Conservation (phyloP, 2,329 filamentous ascomycete genomes). For the Penicillium rolfsii region DNA sequence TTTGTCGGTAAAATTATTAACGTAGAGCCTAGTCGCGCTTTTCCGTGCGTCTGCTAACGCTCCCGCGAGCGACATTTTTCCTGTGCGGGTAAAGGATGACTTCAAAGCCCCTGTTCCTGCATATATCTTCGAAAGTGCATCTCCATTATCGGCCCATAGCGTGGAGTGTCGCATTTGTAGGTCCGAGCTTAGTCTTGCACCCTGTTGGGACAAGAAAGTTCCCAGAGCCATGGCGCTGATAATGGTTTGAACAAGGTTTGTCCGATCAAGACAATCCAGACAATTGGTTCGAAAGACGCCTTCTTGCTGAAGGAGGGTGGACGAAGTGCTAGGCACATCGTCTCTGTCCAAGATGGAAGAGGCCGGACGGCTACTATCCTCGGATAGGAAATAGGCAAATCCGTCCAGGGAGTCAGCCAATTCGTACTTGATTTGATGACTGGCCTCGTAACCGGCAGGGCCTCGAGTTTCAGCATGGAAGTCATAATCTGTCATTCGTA, state of each 20-base stretch:
- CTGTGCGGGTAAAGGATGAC: constrained; percentile 88
- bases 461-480: constrained; percentile 94
- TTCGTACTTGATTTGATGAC: constrained; percentile 77
- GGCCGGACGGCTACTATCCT: constrained; percentile 64
- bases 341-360: constrained; percentile 43
- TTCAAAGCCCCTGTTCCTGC: constrained; percentile 95
- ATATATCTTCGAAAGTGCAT: constrained; percentile 91
- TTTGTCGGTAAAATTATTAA: constrained; percentile 97
- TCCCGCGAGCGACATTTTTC: constrained; percentile 93
- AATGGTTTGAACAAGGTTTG: constrained; percentile 93
- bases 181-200: constrained; percentile 70
- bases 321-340: constrained; percentile 47
- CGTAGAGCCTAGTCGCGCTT: constrained; percentile 89
- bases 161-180: constrained; percentile 92
- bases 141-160: constrained; percentile 96
- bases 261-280: constrained; percentile 91
- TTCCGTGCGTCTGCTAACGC: constrained; percentile 95
- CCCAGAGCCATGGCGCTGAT: constrained; percentile 93
- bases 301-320: constrained; percentile 84
- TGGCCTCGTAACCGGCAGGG: constrained; percentile 84
- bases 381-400: constrained; percentile 89
- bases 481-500: constrained; percentile 87
- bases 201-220: constrained; percentile 74
- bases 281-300: constrained; percentile 97
- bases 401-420: constrained; percentile 79